These are phyloP conservation scores for Crepidotus variabilis DNA, from an alignment of 768 basidiomycete species.

Conservation along the genomic window DNA sequence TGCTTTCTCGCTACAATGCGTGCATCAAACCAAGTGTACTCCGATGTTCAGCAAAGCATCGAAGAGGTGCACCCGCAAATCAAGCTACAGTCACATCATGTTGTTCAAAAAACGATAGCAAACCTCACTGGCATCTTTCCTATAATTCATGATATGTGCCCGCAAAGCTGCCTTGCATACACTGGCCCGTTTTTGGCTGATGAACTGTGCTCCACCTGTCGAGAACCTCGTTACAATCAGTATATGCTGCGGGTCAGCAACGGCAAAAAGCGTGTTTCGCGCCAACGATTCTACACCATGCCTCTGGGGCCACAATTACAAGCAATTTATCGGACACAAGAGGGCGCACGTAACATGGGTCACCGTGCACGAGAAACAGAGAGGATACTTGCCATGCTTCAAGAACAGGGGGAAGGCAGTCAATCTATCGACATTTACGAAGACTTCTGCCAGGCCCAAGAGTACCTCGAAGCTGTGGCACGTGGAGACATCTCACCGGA, in stretches of 20 bases:
- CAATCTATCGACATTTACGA: conserved; percentile 14
- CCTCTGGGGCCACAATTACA: conserved; percentile 41
- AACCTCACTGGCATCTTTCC: conserved; percentile 30
- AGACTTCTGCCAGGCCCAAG: conserved; percentile 26
- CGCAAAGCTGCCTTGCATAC: conserved; percentile 29
- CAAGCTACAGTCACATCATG: conserved; percentile 23
- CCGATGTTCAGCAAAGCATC: conserved; percentile 11
- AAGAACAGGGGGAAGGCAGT: background rate
- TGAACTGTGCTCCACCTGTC: conserved; percentile 22
- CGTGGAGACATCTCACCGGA: conserved; percentile 19
- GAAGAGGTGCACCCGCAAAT: conserved; percentile 19
- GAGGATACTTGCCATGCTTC: conserved; percentile 15
- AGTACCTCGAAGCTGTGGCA: conserved; percentile 22
- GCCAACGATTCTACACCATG: conserved; percentile 32
- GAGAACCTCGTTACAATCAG: conserved; percentile 19
- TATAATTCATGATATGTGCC: conserved; percentile 39
- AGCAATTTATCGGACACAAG: conserved; percentile 19
- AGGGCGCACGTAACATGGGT: conserved; percentile 22
- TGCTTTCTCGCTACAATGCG: conserved; percentile 13
- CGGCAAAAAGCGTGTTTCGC: conserved; percentile 11
- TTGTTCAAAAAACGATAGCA: conserved; percentile 20
- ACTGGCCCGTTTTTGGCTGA: conserved; percentile 18
- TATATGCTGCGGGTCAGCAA: background rate
- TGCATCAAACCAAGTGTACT: conserved; percentile 13
- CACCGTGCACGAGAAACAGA: conserved; percentile 21